A percentile compares a stretch with the other conserved stretches of the same genome.
Evolutionary conservation across 129 eudicot species (phyloP).

Genomic region (Flaveria robusta): DNA sequence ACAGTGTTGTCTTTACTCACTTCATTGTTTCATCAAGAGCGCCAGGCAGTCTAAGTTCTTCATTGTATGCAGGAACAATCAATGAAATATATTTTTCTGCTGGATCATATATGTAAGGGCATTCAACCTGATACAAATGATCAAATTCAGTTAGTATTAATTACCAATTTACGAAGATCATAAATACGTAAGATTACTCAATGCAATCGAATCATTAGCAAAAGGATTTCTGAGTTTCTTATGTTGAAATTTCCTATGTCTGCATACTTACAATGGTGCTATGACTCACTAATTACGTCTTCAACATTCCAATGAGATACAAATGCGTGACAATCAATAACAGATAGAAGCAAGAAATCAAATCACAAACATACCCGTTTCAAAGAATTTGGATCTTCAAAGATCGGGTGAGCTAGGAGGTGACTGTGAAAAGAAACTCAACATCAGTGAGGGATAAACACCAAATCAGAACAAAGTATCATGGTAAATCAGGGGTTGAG

Average conservation of each 20-base stretch:
- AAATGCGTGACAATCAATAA: background rate
- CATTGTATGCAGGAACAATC: conserved; percentile 94
- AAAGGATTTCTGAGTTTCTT: background rate
- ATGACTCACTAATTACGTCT: background rate
- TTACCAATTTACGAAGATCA: background rate
- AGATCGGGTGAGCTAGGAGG: conserved; percentile 72
- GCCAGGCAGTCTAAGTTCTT: conserved; percentile 84
- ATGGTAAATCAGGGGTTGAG: conserved; percentile 3
- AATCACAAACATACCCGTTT: conserved; percentile 49
- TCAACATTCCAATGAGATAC: conserved; percentile 2
- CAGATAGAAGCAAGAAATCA: too few relatives aligned
- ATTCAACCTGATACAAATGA: conserved; percentile 60
- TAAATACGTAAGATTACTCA: background rate
- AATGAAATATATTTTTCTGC: conserved; percentile 87
- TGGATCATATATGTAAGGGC: conserved; percentile 78
- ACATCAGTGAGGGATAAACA: conserved; percentile 10
- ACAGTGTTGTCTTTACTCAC: conserved; percentile 39
- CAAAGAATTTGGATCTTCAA: conserved; percentile 98
- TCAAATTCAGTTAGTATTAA: background rate
- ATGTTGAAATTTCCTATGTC: background rate
- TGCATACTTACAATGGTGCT: background rate
- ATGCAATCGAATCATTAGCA: background rate
- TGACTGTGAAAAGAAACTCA: conserved; percentile 51
- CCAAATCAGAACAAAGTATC: background rate
- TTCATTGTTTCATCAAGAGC: conserved; percentile 89